Base-by-base conservation (phyloP, 257 asterid genomes). In the Solanum lycopersicoides region DNA sequence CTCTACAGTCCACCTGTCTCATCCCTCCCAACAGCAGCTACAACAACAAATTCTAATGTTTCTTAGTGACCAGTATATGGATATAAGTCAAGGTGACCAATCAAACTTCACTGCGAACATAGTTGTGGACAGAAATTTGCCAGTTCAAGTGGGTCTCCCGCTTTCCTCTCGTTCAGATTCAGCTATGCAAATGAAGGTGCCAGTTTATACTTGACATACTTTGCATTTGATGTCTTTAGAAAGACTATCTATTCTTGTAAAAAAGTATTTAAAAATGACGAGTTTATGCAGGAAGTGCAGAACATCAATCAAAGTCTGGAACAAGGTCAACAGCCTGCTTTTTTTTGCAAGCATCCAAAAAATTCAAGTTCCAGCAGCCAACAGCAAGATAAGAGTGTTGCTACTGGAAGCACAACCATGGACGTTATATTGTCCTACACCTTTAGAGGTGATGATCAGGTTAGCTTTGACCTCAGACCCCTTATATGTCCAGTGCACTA, bases 361-460 rank as follows among this genome's bases (percentile, higher is more conserved):
- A 60, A 72, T 45, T 83, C 90, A 83, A 84, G 50, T 50, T 35
- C 73, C 76, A 86, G 50, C 42, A 32, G 37, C 63, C 89, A 35
- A 42, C 92, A 44, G 25, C 76, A 74, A 34, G 87, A 90, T 50
- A 86, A 86, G 82, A 30, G 42, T 66, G 86, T 77, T 69, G 87
- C 83, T 86, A 79, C 42, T 32, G 87, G 86, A 59, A 87, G 77
- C 87, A 77, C 15, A 39, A 56, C 86, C 14, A 39, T 45, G 32
- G 86, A 82, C 11, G 89, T n/a, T 35, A 63, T 63, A 86, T 34
- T 75, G 60, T 88, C 83, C 60, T 86, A 77, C 85, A 77, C 86
- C 84, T 83, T 77, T 86, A 42, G 83, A 84, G 88, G 80, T 42
- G 74, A 79, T 66, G 66, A 74, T 86, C 87, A 90, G 90, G 91